Percentiles rank a stretch among this genome's conserved stretches.
These are phyloP conservation scores for Linum tenue DNA, from an alignment of 345 rosid species.

Conservation along the genomic window DNA sequence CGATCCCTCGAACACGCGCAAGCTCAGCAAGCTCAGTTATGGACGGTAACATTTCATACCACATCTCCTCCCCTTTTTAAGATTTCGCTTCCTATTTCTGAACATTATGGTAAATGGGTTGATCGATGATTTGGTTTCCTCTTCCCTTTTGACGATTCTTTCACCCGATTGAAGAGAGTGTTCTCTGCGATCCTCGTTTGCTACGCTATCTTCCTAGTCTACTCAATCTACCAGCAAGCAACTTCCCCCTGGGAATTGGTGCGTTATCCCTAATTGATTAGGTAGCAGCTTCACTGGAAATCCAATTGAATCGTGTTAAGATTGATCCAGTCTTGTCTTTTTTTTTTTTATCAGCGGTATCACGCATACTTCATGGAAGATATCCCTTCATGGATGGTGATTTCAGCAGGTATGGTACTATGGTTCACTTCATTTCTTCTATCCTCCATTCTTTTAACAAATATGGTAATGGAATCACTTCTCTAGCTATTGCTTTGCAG, in stretches of 20 bases:
- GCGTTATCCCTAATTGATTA: constrained; percentile 4
- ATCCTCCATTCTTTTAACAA: too few species aligned
- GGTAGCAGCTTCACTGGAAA: not conserved
- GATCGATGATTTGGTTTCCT: not conserved
- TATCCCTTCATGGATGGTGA: constrained; percentile 54
- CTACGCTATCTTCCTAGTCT: constrained; percentile 53
- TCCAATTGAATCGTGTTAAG: not conserved
- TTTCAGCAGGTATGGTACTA: constrained; percentile 61
- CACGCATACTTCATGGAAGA: constrained; percentile 97
- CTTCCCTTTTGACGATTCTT: not conserved
- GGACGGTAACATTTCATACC: constrained; percentile 46
- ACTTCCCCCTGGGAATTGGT: constrained; percentile 90
- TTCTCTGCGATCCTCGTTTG: constrained; percentile 46
- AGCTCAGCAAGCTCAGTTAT: constrained; percentile 54
- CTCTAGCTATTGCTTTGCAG: not conserved
- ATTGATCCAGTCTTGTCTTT: not conserved
- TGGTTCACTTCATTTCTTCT: not conserved
- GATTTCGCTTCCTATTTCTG: not conserved
- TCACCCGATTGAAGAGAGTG: constrained; percentile 32
- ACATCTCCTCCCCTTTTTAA: not conserved
- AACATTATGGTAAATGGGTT: not conserved
- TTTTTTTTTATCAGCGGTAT: constrained; percentile 48
- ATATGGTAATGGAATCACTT: not conserved
- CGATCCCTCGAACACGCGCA: constrained; percentile 64
- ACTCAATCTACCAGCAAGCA: constrained; percentile 61